A percentile compares a stretch with the other conserved stretches of the same genome.
These are phyloP conservation scores for Aspergillus coremiiformis DNA, from an alignment of 495 filamentous ascomycete genomes.

Conservation along the genomic window DNA sequence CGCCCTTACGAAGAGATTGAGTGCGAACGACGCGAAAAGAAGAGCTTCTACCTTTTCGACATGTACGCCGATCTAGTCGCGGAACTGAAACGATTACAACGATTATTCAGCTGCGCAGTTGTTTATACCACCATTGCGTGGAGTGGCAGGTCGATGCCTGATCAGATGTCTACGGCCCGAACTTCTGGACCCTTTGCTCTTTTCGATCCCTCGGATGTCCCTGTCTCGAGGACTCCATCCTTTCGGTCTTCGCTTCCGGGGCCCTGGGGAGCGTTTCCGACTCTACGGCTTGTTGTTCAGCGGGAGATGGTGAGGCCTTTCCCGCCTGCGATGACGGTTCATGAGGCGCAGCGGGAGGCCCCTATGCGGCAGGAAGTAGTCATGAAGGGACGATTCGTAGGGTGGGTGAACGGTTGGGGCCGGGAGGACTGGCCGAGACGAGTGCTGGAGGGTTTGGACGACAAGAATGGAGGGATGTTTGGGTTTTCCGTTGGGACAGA, in stretches of 20 bases:
- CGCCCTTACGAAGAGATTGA: constrained; percentile 26
- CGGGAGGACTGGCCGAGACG: constrained; percentile 37
- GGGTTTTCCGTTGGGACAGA: constrained; percentile 11
- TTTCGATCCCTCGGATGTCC: constrained; percentile 15
- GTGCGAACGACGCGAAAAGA: constrained; percentile 20
- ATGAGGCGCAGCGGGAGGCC: constrained; percentile 50
- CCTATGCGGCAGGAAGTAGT: constrained; percentile 35
- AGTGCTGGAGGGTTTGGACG: constrained; percentile 26
- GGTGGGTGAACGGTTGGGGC: constrained; percentile 41
- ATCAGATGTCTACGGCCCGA: constrained; percentile 3
- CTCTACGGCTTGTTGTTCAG: constrained; percentile 40
- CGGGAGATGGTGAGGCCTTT: constrained; percentile 45
- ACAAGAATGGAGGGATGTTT: constrained; percentile 27
- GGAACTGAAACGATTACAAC: constrained; percentile 30
- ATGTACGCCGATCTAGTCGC: constrained; percentile 29
- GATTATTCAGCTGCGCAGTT: constrained; percentile 33
- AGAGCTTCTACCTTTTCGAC: constrained; percentile 28
- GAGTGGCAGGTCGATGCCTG: constrained; percentile 1
- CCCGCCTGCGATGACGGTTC: constrained; percentile 43
- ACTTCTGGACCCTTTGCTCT: constrained; percentile 10
- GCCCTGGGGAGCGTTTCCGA: constrained; percentile 42
- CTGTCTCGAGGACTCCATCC: constrained; percentile 26
- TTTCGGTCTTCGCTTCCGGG: constrained; percentile 38
- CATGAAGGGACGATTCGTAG: constrained; percentile 33
- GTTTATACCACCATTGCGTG: constrained; percentile 31